Evolutionary conservation across 2,329 filamentous ascomycete species (phyloP).

Genomic region (Exserohilum rostratum): DNA sequence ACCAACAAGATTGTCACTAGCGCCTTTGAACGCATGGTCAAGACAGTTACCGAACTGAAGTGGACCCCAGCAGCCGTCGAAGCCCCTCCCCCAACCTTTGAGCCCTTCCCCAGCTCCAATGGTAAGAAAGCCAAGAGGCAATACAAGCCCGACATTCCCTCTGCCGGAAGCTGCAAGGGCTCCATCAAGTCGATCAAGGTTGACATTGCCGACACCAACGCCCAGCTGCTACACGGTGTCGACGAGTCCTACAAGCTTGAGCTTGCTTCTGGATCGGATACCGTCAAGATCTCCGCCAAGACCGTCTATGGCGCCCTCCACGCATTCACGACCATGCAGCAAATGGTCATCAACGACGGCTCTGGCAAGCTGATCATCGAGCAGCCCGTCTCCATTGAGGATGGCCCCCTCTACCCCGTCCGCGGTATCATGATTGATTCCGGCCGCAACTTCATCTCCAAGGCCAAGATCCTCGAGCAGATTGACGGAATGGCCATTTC

Average conservation of each 20-base stretch:
- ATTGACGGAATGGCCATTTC: constrained; percentile 61
- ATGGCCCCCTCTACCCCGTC: constrained; percentile 60
- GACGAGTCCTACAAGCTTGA: constrained; percentile 63
- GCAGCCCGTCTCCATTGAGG: constrained; percentile 59
- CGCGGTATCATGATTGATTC: constrained; percentile 63
- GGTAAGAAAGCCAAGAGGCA: constrained; percentile 29
- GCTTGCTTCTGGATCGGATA: constrained; percentile 48
- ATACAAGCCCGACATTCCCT: constrained; percentile 10
- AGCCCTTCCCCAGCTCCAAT: constrained; percentile 57
- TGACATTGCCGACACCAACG: constrained; percentile 53
- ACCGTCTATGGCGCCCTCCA: constrained; percentile 63
- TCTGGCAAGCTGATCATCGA: constrained; percentile 56
- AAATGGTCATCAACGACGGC: constrained; percentile 59
- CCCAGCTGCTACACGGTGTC: constrained; percentile 61
- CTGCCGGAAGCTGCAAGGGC: constrained; percentile 32
- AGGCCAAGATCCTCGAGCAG: constrained; percentile 60
- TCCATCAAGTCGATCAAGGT: constrained; percentile 55
- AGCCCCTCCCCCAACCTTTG: constrained; percentile 57
- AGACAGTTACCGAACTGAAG: constrained; percentile 56
- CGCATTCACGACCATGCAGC: constrained; percentile 64
- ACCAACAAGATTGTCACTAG: constrained; percentile 46
- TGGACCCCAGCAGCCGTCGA: constrained; percentile 63
- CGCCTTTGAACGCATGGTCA: constrained; percentile 59
- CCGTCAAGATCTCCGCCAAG: constrained; percentile 55
- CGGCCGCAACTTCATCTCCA: constrained; percentile 61